Evolutionary conservation across 2,329 filamentous ascomycete species (phyloP), one percentile per base, ranked within the genome.

Genomic region (Gyromitra esculenta): DNA sequence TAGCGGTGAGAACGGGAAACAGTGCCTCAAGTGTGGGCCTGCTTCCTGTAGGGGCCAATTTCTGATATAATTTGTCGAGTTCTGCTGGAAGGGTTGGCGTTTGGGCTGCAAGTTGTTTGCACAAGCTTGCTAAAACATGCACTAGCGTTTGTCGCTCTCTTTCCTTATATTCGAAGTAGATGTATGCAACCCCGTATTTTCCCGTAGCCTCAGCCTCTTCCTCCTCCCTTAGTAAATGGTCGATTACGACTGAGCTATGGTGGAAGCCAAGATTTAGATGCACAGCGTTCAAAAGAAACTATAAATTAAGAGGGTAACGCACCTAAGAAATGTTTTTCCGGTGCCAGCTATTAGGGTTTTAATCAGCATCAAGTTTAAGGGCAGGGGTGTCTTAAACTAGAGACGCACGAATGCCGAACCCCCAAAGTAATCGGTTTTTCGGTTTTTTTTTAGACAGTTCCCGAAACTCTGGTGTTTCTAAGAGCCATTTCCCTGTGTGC

Each of bases 281-380:
- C 8, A 35, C 18, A 21, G 18, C 6, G 25, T 3, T 5, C 54
- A 9, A 39, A 15, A 37, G n/a, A 3, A 6, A 25, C 52, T 21
- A 7, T 18, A 54, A 9, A 5, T 2, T 15, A 13, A 31, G 25
- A 56, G n/a, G 18, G n/a, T 2, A 52, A 7, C 21, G 8, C 63
- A 70, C 67, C 25, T 62, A 4, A 70, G n/a, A 41, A 70, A 63
- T 6, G 67, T 62, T 63, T 70, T 70, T 3, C 67, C 67, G n/a
- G 56, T 56, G 31, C 67, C 67, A 37, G 67, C 57, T 70, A 31
- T 13, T 35, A 5, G 50, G 31, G 11, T 54, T 39, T 39, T 7
- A 18, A 54, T 60, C 8, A 52, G 31, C 41, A 54, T 5, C 9
- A 11, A 6, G 35, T 39, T 13, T 25, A 8, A 54, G 18, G 62